These are phyloP conservation scores for Phytophthora hybrid DNA, from an alignment of 352 stramenopile species.

Conservation along the genomic window DNA sequence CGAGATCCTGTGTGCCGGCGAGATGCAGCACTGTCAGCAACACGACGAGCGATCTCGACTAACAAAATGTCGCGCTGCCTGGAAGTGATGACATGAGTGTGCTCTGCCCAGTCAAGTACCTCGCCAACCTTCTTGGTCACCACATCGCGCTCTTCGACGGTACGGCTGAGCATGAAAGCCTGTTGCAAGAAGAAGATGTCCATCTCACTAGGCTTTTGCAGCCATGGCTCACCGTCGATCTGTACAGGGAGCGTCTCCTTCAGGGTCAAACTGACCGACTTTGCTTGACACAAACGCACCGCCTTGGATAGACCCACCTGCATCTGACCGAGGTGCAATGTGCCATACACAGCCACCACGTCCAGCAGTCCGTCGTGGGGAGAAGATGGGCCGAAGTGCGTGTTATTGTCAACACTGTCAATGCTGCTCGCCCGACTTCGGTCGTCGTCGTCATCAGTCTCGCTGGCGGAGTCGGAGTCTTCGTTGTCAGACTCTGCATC, in stretches of 20 bases:
- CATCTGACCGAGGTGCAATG: slow-evolving; percentile 95
- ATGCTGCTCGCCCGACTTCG: slow-evolving; percentile 40
- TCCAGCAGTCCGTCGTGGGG: slow-evolving; percentile 93
- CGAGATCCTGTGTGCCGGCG: slow-evolving; percentile 27
- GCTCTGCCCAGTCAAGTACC: slow-evolving; percentile 86
- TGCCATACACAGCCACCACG: slow-evolving; percentile 94
- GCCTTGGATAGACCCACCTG: slow-evolving; percentile 89
- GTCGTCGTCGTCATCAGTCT: slow-evolving; percentile 51
- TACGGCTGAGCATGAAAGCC: slow-evolving; percentile 86
- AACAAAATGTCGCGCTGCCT: slow-evolving; percentile 77
- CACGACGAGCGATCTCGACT: slow-evolving; percentile 73
- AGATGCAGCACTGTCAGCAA: slow-evolving; percentile 52
- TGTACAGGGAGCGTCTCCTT: slow-evolving; percentile 87
- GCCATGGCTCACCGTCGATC: slow-evolving; percentile 96
- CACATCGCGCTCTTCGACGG: slow-evolving; percentile 77
- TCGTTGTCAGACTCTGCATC: slow-evolving; percentile 72
- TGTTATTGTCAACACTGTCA: slow-evolving; percentile 26
- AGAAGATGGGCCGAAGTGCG: slow-evolving; percentile 64
- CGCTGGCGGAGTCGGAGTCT: slow-evolving; percentile 52
- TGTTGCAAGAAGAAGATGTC: slow-evolving; percentile 86
- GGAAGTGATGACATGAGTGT: slow-evolving; percentile 75
- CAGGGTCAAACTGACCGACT: slow-evolving; percentile 62
- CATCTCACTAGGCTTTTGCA: slow-evolving; percentile 85
- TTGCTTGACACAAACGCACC: slow-evolving; percentile 79
- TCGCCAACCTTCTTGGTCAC: slow-evolving; percentile 84